phyloP scores from a whole-genome alignment of 139 green algal species.

The Deuterostichococcus epilithicus region DNA sequence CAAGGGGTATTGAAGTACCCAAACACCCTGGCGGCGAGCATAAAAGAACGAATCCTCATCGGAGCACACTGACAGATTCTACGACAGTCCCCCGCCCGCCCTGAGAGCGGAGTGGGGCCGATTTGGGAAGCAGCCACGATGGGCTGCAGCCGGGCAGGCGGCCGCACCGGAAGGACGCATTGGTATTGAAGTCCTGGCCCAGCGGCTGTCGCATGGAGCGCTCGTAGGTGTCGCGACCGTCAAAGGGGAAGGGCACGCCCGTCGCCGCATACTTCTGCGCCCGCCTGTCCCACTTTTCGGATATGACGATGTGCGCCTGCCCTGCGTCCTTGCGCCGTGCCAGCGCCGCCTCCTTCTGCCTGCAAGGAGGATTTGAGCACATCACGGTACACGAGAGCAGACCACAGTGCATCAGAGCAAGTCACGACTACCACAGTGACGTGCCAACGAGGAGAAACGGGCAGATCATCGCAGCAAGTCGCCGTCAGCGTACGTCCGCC shows the following conservation, averaged over 20 bases:
- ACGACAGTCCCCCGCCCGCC: neutral
- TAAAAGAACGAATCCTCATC: neutral
- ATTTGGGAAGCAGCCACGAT: neutral
- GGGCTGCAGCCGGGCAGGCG: neutral
- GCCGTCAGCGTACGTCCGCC: too few species aligned
- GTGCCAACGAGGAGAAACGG: neutral
- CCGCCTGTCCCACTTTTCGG: slow-evolving; percentile 89
- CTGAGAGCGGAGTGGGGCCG: neutral
- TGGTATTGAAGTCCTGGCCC: slow-evolving; percentile 88
- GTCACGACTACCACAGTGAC: too few species aligned
- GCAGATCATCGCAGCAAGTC: neutral
- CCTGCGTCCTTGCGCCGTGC: slow-evolving; percentile 69
- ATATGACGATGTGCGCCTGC: slow-evolving; percentile 79
- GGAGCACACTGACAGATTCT: neutral
- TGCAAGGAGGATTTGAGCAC: slow-evolving; percentile 13
- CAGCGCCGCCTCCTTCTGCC: slow-evolving; percentile 46
- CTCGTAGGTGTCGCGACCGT: slow-evolving; percentile 60
- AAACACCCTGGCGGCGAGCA: neutral
- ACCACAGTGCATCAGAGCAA: too few species aligned
- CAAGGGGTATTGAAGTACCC: too few species aligned
- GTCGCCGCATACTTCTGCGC: slow-evolving; percentile 61
- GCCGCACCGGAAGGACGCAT: slow-evolving; percentile 39
- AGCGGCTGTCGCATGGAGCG: slow-evolving; percentile 73
- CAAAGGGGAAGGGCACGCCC: slow-evolving; percentile 74
- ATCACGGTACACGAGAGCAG: too few species aligned